Conservation (phyloP, 805 yeast species). For the Saturnispora saitoi region DNA sequence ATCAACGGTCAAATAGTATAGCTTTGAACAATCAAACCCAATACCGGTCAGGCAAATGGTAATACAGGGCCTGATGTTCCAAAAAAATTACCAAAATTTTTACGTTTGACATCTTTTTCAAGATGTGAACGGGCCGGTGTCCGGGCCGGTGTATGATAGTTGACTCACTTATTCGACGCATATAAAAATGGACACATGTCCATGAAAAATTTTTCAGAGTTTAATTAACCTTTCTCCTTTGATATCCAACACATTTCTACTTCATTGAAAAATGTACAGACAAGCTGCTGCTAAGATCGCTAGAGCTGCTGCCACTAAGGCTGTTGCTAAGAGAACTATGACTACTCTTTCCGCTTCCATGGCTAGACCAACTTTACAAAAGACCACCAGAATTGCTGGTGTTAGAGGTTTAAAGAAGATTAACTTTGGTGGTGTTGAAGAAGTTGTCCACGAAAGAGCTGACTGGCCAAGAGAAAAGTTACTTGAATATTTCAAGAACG, state of each 20-base stretch:
- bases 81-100: background rate
- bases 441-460: constrained; percentile 94
- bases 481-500: constrained; percentile 93
- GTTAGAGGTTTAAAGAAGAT: constrained; percentile 92
- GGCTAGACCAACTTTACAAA: constrained; percentile 38
- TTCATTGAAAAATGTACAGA: constrained; percentile 28
- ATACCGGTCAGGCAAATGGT: background rate
- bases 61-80: background rate
- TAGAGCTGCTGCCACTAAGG: constrained; percentile 49
- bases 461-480: constrained; percentile 99
- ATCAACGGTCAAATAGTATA: too few relatives aligned
- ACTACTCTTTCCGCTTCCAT: constrained; percentile 12
- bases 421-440: constrained; percentile 93
- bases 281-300: constrained; percentile 42
- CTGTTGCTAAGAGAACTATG: constrained; percentile 30
- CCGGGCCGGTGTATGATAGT: background rate
- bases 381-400: constrained; percentile 39
- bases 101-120: background rate
- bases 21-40: background rate
- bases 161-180: background rate
- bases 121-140: background rate
- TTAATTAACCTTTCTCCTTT: background rate
- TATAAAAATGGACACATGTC: background rate
- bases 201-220: background rate
- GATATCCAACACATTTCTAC: background rate